A percentile compares a stretch with the other conserved stretches of the same genome.
Evolutionary conservation across 2,329 filamentous ascomycete species (phyloP).

Genomic region (Nothophoma quercina): DNA sequence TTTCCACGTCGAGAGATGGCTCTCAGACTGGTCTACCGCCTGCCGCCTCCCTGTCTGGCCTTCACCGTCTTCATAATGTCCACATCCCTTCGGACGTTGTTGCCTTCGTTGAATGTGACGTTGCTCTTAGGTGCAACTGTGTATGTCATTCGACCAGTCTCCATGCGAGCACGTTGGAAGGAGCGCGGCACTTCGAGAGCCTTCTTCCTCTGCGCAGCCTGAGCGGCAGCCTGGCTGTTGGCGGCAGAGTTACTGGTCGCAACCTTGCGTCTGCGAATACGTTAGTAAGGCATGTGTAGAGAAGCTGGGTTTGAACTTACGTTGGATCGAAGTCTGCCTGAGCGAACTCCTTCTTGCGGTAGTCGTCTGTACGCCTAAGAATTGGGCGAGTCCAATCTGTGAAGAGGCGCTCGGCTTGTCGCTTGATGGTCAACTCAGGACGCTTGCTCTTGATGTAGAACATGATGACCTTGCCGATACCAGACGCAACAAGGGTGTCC

Average conservation of each 20-base stretch:
- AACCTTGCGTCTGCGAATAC: slow-evolving; percentile 33
- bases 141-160: slow-evolving; percentile 67
- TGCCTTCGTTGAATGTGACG: slow-evolving; percentile 44
- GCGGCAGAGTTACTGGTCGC: slow-evolving; percentile 33
- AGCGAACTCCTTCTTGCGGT: slow-evolving; percentile 81
- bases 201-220: slow-evolving; percentile 53
- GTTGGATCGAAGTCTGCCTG: slow-evolving; percentile 67
- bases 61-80: slow-evolving; percentile 44
- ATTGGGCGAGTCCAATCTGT: slow-evolving; percentile 97
- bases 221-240: slow-evolving; percentile 45
- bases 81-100: slow-evolving; percentile 35
- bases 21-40: no score
- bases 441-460: slow-evolving; percentile 98
- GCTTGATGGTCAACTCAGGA: slow-evolving; percentile 86
- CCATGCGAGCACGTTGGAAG: slow-evolving; percentile 66
- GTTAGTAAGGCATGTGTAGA: slow-evolving; percentile 24
- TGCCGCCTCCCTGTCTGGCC: slow-evolving; percentile 34
- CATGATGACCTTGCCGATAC: slow-evolving; percentile 93
- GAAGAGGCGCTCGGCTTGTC: slow-evolving; percentile 89
- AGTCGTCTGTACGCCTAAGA: slow-evolving; percentile 91
- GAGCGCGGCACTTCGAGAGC: slow-evolving; percentile 60
- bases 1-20: no score
- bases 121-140: slow-evolving; percentile 69
- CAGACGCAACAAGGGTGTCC: slow-evolving; percentile 85
- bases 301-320: slow-evolving; percentile 40